phyloP scores from a whole-genome alignment of 2,329 filamentous ascomycete genomes.

The Zymoseptoria ardabiliae region DNA sequence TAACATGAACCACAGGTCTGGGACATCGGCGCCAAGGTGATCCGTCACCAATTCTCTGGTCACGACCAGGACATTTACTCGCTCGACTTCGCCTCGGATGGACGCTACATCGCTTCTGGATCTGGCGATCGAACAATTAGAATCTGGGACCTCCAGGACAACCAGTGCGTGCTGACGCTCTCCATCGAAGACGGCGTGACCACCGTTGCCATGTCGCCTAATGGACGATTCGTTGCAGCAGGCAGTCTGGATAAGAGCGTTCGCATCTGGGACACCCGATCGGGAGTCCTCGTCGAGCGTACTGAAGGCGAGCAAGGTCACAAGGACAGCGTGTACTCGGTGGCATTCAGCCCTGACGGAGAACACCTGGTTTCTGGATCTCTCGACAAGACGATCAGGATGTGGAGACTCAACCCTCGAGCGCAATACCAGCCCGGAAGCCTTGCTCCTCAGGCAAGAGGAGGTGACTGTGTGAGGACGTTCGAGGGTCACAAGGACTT shows the following conservation, averaged over 20 bases:
- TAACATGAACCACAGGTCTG: conserved; percentile 60
- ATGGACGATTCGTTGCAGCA: conserved; percentile 87
- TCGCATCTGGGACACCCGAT: conserved; percentile 87
- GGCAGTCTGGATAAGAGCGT: conserved; percentile 97
- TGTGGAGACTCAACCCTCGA: conserved; percentile 82
- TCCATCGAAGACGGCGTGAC: conserved; percentile 96
- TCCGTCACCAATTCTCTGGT: conserved; percentile 88
- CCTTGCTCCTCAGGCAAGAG: conserved; percentile 48
- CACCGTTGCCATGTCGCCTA: conserved; percentile 92
- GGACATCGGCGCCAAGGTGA: conserved; percentile 78
- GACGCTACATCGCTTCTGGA: conserved; percentile 88
- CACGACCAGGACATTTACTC: conserved; percentile 99
- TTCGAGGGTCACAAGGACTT: conserved; percentile 99
- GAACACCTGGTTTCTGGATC: conserved; percentile 90
- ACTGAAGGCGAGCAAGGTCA: conserved; percentile 90
- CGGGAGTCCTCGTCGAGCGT: conserved; percentile 79
- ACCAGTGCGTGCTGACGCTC: conserved; percentile 73
- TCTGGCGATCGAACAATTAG: conserved; percentile 91
- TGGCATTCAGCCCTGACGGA: conserved; percentile 90
- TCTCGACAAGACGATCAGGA: conserved; percentile 97
- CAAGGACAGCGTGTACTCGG: conserved; percentile 93
- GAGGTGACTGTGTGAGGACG: conserved; percentile 88
- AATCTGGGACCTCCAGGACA: conserved; percentile 89
- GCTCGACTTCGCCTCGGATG: conserved; percentile 88
- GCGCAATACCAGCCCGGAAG: conserved; percentile 37